Percentiles rank a stretch among this genome's conserved stretches.
These are phyloP conservation scores for Phytopythium delawarense DNA, from an alignment of 352 stramenopile genomes.

Conservation along the genomic window DNA sequence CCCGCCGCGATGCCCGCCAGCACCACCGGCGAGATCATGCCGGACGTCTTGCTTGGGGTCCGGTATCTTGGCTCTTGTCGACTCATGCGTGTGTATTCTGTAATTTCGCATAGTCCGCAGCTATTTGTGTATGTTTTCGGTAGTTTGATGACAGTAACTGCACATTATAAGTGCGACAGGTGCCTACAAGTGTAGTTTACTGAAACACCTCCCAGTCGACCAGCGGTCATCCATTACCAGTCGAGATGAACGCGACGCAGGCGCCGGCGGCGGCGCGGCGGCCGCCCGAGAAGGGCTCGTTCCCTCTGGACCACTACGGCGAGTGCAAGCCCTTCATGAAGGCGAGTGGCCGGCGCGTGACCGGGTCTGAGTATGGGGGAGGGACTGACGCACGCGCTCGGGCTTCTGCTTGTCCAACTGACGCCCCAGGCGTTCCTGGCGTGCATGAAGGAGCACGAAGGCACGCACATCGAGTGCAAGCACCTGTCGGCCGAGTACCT, in stretches of 20 bases:
- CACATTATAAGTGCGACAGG: not conserved
- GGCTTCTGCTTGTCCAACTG: not conserved
- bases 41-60: not conserved
- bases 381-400: not conserved
- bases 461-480: constrained; percentile 89
- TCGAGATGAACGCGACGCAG: constrained; percentile 74
- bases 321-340: constrained; percentile 89
- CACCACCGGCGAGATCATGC: constrained; percentile 55
- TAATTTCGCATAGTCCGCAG: not conserved
- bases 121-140: not conserved
- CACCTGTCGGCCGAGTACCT: constrained; percentile 84
- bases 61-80: constrained; percentile 5
- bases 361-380: not conserved
- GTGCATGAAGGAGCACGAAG: constrained; percentile 79
- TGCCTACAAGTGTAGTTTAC: not conserved
- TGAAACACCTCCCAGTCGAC: not conserved
- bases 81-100: not conserved
- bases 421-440: constrained; percentile 58
- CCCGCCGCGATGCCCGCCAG: constrained; percentile 77
- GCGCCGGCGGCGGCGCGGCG: constrained; percentile 67
- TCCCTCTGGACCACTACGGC: constrained; percentile 88
- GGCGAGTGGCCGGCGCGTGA: constrained; percentile 18
- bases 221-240: not conserved
- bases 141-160: too few species aligned
- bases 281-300: constrained; percentile 88